phyloP scores from a whole-genome alignment of 352 stramenopile species.

The Pythium sp. region DNA sequence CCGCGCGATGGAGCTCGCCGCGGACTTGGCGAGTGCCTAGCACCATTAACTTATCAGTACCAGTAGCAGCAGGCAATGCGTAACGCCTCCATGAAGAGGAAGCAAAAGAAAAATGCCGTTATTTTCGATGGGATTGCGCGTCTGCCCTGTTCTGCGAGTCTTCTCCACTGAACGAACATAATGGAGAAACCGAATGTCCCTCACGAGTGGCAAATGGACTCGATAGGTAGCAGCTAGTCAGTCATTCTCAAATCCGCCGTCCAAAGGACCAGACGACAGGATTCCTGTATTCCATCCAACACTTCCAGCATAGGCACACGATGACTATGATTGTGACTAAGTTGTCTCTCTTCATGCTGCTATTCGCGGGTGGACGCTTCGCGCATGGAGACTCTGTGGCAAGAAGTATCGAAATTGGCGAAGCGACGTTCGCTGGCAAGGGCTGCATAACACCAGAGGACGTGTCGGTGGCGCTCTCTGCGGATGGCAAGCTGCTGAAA shows the following conservation, averaged over 20 bases:
- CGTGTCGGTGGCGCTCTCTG: constrained; percentile 5
- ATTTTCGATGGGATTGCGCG: not conserved
- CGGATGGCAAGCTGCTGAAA: not conserved
- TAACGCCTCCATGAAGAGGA: not conserved
- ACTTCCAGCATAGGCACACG: not conserved
- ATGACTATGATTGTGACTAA: not conserved
- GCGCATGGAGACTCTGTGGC: not conserved
- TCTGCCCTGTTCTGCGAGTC: not conserved
- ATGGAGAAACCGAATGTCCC: not conserved
- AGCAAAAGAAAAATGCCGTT: not conserved
- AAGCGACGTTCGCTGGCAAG: constrained; percentile 12
- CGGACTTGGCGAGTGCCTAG: constrained; percentile 47
- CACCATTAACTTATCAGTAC: constrained; percentile 5
- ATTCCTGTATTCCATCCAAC: not conserved
- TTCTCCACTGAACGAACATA: not conserved
- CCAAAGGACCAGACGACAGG: not conserved
- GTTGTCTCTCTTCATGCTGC: not conserved
- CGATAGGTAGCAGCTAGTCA: not conserved
- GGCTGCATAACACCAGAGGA: constrained; percentile 2
- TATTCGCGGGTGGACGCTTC: not conserved
- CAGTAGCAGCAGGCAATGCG: not conserved
- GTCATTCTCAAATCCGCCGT: constrained; percentile 1
- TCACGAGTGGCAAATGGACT: not conserved
- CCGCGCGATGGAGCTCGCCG: constrained; percentile 60
- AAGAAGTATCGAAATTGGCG: not conserved